Percentiles rank a stretch among this genome's conserved stretches.
Evolutionary conservation across 345 rosid species (phyloP).

Genomic region (Lepidium aucheri): DNA sequence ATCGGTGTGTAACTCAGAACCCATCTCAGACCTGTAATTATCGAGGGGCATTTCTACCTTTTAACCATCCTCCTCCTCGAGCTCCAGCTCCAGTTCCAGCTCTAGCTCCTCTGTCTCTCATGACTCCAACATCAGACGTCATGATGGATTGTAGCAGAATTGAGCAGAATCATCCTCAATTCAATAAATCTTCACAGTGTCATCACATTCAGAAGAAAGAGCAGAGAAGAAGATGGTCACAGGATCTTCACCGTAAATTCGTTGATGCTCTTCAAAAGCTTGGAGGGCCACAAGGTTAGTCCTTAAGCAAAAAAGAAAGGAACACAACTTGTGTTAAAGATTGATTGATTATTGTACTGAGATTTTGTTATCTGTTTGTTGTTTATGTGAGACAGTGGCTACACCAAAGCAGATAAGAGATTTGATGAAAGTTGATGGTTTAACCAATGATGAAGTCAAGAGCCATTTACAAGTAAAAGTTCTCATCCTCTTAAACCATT

Average conservation of each 20-base stretch:
- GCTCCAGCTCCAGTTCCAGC: background rate
- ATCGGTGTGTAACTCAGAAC: conserved; percentile 29
- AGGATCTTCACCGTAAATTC: conserved; percentile 66
- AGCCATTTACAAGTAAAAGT: conserved; percentile 74
- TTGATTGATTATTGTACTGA: conserved; percentile 8
- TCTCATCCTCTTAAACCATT: background rate
- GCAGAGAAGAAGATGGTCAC: conserved; percentile 75
- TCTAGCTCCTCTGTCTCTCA: conserved; percentile 33
- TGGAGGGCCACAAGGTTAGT: conserved; percentile 66
- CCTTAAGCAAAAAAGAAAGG: conserved; percentile 3
- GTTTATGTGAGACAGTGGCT: conserved; percentile 42
- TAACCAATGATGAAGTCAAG: conserved; percentile 88
- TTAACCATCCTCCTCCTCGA: conserved; percentile 25
- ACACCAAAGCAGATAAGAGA: conserved; percentile 82
- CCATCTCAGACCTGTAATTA: conserved; percentile 29
- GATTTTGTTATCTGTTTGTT: conserved; percentile 13
- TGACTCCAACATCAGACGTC: conserved; percentile 19
- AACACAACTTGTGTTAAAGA: background rate
- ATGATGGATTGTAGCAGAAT: conserved; percentile 15
- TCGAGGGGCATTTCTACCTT: conserved; percentile 37
- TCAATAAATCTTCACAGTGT: conserved; percentile 6
- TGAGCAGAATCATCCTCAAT: conserved; percentile 16
- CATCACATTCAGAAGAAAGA: conserved; percentile 43
- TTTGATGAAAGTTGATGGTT: conserved; percentile 73
- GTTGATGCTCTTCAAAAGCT: conserved; percentile 61